Conservation (phyloP, 2,329 filamentous ascomycete genomes). For the Calonectria pseudoreteaudii region DNA sequence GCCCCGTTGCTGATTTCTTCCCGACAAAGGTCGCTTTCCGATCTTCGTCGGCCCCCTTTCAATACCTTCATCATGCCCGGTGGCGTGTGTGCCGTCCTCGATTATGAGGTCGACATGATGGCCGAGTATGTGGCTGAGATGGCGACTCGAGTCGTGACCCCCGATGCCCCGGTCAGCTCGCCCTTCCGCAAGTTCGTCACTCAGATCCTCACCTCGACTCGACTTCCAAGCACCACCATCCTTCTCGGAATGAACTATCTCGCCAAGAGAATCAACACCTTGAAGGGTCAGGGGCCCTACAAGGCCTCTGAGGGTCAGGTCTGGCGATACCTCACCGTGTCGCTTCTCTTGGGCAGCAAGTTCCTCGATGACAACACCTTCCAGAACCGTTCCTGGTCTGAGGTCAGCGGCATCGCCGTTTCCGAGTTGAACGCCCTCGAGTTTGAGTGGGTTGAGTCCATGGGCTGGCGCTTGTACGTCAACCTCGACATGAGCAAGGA, state of each 20-base stretch:
- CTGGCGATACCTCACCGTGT: conserved; percentile 88
- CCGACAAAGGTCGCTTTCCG: conserved; percentile 53
- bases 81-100: conserved; percentile 92
- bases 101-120: conserved; percentile 98
- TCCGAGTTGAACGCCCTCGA: conserved; percentile 87
- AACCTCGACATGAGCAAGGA: conserved; percentile 83
- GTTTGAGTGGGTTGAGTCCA: conserved; percentile 86
- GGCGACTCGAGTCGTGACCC: conserved; percentile 72
- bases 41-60: conserved; percentile 53
- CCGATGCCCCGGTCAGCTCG: conserved; percentile 67
- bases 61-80: conserved; percentile 71
- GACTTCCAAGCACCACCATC: conserved; percentile 91
- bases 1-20: conserved; percentile 32
- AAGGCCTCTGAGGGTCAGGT: conserved; percentile 76
- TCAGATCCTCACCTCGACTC: conserved; percentile 89
- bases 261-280: conserved; percentile 82
- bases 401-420: conserved; percentile 91
- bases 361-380: conserved; percentile 98
- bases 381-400: conserved; percentile 96
- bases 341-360: conserved; percentile 90
- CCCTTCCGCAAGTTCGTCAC: conserved; percentile 93
- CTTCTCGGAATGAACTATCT: conserved; percentile 91
- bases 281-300: conserved; percentile 68
- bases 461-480: conserved; percentile 87
- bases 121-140: conserved; percentile 94